Evolutionary conservation across 2,329 filamentous ascomycete species (phyloP).

Genomic region (Westerdykella ornata): DNA sequence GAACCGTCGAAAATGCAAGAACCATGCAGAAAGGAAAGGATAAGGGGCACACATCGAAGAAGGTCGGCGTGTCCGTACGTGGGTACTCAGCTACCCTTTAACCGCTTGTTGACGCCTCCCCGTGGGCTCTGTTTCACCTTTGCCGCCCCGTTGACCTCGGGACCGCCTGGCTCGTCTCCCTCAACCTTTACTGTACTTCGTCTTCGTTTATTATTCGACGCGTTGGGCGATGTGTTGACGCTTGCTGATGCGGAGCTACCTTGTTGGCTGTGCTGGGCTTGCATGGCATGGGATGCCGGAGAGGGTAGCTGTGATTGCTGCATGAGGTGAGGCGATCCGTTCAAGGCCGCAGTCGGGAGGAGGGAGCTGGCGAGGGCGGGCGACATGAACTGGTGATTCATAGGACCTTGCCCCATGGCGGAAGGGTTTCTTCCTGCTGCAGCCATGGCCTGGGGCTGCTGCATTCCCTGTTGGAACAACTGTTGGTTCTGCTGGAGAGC

Average conservation of each 20-base stretch:
- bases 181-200: conserved; percentile 57
- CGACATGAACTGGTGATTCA: conserved; percentile 48
- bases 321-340: conserved; percentile 43
- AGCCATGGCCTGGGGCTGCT: conserved; percentile 14
- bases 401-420: conserved; percentile 23
- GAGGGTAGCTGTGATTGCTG: conserved; percentile 40
- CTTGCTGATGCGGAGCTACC: conserved; percentile 49
- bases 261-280: conserved; percentile 52
- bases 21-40: too few species aligned
- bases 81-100: conserved; percentile 20
- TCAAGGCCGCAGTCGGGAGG: conserved; percentile 45
- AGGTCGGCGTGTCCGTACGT: not conserved
- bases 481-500: conserved; percentile 21
- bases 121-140: conserved; percentile 49
- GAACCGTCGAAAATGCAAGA: too few species aligned
- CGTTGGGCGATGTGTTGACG: conserved; percentile 57
- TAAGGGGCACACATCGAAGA: not conserved
- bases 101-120: conserved; percentile 33
- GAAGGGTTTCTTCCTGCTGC: conserved; percentile 30
- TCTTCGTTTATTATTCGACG: conserved; percentile 51
- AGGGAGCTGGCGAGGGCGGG: conserved; percentile 52
- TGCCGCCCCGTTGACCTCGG: conserved; percentile 30
- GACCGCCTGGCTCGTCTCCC: conserved; percentile 44
- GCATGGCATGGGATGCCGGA: conserved; percentile 47
- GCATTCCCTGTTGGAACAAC: conserved; percentile 20